Evolutionary conservation across 1,139 yeast genomes (phyloP), one percentile per base, ranked within the genome.

Genomic region (Debaryomycetaceae sp.): DNA sequence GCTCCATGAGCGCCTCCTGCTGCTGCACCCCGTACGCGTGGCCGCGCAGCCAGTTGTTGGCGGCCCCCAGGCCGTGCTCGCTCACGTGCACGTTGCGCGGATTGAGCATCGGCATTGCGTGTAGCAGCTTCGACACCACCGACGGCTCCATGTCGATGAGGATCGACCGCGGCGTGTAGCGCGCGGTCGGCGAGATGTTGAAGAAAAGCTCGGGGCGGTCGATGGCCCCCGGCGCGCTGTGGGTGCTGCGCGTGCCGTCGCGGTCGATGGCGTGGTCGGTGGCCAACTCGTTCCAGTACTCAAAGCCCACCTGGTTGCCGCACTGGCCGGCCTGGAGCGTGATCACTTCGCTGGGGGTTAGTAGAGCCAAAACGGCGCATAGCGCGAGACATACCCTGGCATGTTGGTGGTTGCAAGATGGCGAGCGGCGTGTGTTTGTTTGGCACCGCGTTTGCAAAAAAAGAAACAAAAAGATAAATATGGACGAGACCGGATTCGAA

Each of bases 11-110:
- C 15, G 76, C 79, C 33, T 88, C 96, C 34, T 74, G 71, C 40
- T 83, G 74, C 28, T 66, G 63, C 25, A 74, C 70, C 0, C 94
- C 97, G 38, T 83, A 80, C 23, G 75, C 71, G 51, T 85, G 88
- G 2, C 98, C 98, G 35, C 80, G 80, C 2, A 89, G 84, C 97
- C 97, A 91, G 42, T 86, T 86, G 54, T 91, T 91, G 14, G 95
- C 98, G 0, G 98, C 98, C 3, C 96, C 95, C 21, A 81, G 73
- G 3, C 96, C 96, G 16, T 78, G 78, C 14, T 80, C 72, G 25
- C 94, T 79, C 18, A 85, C 61, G 59, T 85, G 91, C 8, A 85
- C 63, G 49, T 85, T 88, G 43, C 94, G 73, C 0, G 94, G 89
- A 49, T 89, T 85, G 59, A 86, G 84, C 65, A 91, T 71, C 16